A percentile compares a stretch with the other conserved stretches of the same genome.
Conservation (phyloP, 169 alveolate genomes). For the Eimeria brunetti region DNA sequence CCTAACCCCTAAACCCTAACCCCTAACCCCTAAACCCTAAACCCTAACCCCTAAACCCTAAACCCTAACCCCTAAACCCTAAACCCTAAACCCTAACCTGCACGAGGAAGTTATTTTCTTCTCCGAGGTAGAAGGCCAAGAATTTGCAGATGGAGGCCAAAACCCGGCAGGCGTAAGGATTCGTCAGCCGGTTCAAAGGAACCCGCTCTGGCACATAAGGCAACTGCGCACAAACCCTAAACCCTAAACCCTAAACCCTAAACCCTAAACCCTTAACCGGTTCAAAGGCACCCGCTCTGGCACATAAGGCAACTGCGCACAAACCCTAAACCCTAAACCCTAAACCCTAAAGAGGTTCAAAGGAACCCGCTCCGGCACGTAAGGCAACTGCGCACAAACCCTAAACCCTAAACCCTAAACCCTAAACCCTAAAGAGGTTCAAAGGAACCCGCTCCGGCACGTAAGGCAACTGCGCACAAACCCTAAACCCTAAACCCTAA, state of each 20-base stretch:
- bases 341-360: too few species aligned
- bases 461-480: too few species aligned
- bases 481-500: background rate
- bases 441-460: too few species aligned
- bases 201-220: background rate
- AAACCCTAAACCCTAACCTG: too few species aligned
- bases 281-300: too few species aligned
- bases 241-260: constrained; percentile 44
- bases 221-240: background rate
- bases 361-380: too few species aligned
- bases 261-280: background rate
- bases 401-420: constrained; percentile 4
- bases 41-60: too few species aligned
- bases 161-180: background rate
- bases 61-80: too few species aligned
- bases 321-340: background rate
- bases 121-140: background rate
- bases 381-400: too few species aligned
- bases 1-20: background rate
- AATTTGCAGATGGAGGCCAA: constrained; percentile 33
- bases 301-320: too few species aligned
- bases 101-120: background rate
- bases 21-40: constrained; percentile 23
- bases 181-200: constrained; percentile 11
- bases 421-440: background rate